Evolutionary conservation across 345 rosid genomes (phyloP).

Genomic region (Excoecaria cochinchinensis): DNA sequence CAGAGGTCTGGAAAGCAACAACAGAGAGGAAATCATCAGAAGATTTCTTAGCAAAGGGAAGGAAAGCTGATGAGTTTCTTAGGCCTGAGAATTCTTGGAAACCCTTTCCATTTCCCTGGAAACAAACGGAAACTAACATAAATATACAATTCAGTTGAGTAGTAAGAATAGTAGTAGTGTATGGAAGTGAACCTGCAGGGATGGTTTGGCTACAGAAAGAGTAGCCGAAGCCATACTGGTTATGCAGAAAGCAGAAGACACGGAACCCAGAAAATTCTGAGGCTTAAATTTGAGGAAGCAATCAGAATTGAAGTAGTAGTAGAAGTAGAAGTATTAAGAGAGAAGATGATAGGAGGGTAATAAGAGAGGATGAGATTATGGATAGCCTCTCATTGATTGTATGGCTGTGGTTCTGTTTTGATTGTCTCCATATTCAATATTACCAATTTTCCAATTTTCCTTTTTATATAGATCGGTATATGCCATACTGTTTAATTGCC

Average conservation of each 20-base stretch:
- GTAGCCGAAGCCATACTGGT: constrained; percentile 85
- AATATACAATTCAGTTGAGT: background rate
- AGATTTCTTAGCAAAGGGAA: constrained; percentile 57
- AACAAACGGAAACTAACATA: background rate
- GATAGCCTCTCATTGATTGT: constrained; percentile 69
- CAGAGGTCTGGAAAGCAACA: constrained; percentile 73
- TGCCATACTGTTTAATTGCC: background rate
- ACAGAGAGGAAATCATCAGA: constrained; percentile 70
- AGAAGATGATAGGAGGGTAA: constrained; percentile 16
- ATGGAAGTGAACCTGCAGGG: constrained; percentile 36
- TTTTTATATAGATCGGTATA: background rate
- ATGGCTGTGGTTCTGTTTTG: constrained; percentile 46
- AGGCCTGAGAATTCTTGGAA: constrained; percentile 79
- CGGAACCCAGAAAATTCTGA: background rate
- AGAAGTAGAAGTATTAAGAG: background rate
- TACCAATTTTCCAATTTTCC: constrained; percentile 5
- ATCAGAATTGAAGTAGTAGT: background rate
- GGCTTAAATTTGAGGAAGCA: background rate
- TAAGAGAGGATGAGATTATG: constrained; percentile 72
- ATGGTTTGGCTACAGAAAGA: constrained; percentile 76
- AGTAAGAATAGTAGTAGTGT: background rate
- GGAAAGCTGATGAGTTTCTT: constrained; percentile 55
- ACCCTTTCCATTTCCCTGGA: constrained; percentile 54
- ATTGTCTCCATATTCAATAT: constrained; percentile 24
- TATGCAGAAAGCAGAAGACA: background rate